Evolutionary conservation across 139 green algal species (phyloP).

Genomic region (Coccomyxa sp.): DNA sequence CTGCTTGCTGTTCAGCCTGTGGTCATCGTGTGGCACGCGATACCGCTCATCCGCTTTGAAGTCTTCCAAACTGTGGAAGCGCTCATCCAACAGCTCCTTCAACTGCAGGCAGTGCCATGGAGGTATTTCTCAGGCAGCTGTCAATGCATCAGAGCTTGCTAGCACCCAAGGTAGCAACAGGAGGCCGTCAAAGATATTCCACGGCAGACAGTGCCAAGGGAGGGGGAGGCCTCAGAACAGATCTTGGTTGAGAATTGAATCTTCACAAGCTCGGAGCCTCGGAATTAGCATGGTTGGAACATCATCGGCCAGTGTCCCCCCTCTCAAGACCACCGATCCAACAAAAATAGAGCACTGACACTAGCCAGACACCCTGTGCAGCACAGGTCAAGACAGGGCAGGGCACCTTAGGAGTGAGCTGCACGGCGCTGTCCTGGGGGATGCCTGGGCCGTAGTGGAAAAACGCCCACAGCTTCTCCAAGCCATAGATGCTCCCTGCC

Average conservation of each 20-base stretch:
- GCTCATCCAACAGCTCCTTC: conserved; percentile 57
- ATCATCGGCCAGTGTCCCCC: conserved; percentile 27
- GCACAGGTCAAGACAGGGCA: background rate
- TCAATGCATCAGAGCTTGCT: background rate
- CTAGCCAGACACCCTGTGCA: background rate
- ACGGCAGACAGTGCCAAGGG: background rate
- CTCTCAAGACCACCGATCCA: background rate
- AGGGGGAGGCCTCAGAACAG: conserved; percentile 40
- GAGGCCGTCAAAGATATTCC: background rate
- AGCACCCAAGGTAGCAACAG: background rate
- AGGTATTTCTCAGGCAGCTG: background rate
- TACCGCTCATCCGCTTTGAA: conserved; percentile 47
- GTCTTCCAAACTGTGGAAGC: conserved; percentile 70
- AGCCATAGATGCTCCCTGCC: conserved; percentile 81
- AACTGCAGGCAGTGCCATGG: conserved; percentile 40
- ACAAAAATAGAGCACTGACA: background rate
- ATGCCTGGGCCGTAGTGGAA: conserved; percentile 85
- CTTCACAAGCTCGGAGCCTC: conserved; percentile 29
- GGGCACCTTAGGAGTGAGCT: conserved; percentile 44
- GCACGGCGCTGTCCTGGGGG: conserved; percentile 42
- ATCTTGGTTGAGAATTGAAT: conserved; percentile 46
- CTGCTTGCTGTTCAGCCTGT: background rate
- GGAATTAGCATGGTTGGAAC: conserved; percentile 50
- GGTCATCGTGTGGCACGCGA: background rate
- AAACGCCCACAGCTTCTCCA: conserved; percentile 96